Base-by-base conservation (phyloP, 192 early-diverging fungal genomes). In the Paraglomus occultum region DNA sequence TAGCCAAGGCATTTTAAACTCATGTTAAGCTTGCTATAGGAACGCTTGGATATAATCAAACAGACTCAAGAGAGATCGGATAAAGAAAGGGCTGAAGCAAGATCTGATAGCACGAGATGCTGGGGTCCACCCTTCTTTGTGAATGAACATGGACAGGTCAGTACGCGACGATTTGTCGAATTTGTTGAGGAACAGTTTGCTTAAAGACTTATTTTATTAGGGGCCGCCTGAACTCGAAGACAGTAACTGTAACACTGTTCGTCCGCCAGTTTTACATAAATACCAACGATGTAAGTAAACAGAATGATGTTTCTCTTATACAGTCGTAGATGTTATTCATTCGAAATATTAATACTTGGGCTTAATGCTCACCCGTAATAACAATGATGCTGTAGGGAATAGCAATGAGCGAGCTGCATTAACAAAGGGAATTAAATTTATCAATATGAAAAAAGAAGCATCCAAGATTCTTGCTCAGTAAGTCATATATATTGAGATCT, bases 111-210 rank as follows among this genome's bases (percentile, higher is more conserved):
- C 3, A 31, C 31, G 31, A 31, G 31, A 8, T 38, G 71, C 12
- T n/a, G 70, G 6, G 76, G 72, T n/a, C 70, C 73, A 0, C 76
- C 76, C 0, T 77, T 74, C 45, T 77, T 77, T 48, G 49, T 77
- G 0, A 70, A 77, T 45, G 18, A 64, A 18, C 42, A 68, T 2
- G 15, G 38, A 2, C 15, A 73, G 39, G 76, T 74, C 62, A 18
- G 6, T 42, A 8, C 51, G 22, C 44, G 15, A 54, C 39, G 44
- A 20, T 38, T 44, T 10, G 51, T 15, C 12, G 23, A 2, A 70
- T 22, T 15, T 17, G 9, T 18, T 47, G 15, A 20, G 51, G 51
- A 15, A 51, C 3, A 51, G 51, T 2, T 17, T 3, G 51, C 51
- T 51, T 18, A 51, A 51, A 51, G 18, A 12, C 49, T 31, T 40